Evolutionary conservation across 257 asterid species (phyloP), one percentile per base, ranked within the genome.

Genomic region (Solanum sitiens): DNA sequence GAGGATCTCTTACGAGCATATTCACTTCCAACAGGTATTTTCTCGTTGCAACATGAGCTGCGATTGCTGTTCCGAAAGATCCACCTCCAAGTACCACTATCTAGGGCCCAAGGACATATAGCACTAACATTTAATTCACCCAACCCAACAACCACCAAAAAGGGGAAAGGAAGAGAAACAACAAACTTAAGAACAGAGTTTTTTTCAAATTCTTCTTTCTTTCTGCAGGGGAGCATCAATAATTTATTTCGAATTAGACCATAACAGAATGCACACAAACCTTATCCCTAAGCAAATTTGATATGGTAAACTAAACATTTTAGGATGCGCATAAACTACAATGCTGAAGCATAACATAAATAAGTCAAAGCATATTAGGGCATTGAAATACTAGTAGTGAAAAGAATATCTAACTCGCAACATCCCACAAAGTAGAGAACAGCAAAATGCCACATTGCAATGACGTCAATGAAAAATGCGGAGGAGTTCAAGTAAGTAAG

Each of bases 71-170:
- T 91, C 99, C 99, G 70, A 96, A 96, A 63, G 99, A 96, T 92
- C 99, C 99, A 91, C 99, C 99, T 86, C 99, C 99, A 45, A 96
- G 95, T 89, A 96, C 97, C 86, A 96, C 99, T 91, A 96, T 93
- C 99, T 96, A 90, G 65, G 65, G 25, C 25, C 65, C 65, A 56
- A 56, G 65, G 79, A 33, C 88, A 65, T 85, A 27, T 27, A 53
- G n/a, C 40, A 68, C 30, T 44, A 72, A 39, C 70, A 77, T 80
- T 45, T 45, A 47, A 79, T 27, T 79, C 42, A 18, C 27, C 67
- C 67, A 79, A 45, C 42, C 85, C 85, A 80, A 80, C 42, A 27
- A 79, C 65, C 67, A 79, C 4, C 67, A 27, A 79, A 47, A 27
- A 45, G 67, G 85, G 85, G 25, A 47, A 79, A 79, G 21, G 42